These are phyloP conservation scores for Cladophialophora chaetospira DNA, from an alignment of 2,329 filamentous ascomycete genomes.

Conservation along the genomic window DNA sequence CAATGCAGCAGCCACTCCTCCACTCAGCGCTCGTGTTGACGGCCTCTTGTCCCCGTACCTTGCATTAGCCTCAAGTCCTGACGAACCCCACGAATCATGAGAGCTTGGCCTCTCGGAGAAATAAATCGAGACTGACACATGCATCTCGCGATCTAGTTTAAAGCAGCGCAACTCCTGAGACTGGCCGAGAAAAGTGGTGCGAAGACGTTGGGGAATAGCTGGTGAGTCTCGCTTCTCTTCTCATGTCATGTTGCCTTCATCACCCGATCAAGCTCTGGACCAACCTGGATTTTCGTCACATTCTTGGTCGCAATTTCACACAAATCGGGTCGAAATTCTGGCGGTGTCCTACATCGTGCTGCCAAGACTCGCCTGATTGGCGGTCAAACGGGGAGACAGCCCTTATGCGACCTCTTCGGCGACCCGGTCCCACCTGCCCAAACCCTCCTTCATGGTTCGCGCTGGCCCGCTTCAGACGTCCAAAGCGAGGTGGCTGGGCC, in stretches of 20 bases:
- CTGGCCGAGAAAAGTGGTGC: conserved; percentile 84
- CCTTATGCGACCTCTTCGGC: conserved; percentile 27
- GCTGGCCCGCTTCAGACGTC: not conserved
- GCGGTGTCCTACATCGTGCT: conserved; percentile 14
- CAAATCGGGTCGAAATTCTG: conserved; percentile 24
- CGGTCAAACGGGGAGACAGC: conserved; percentile 19
- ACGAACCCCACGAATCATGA: conserved; percentile 28
- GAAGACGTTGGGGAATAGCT: conserved; percentile 91
- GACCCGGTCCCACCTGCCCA: conserved; percentile 20
- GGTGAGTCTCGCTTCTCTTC: conserved; percentile 69
- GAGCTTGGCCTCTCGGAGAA: conserved; percentile 40
- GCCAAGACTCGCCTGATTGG: conserved; percentile 30
- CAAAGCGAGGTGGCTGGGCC: conserved; percentile 25
- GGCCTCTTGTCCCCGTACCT: conserved; percentile 25
- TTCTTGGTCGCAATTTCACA: conserved; percentile 10
- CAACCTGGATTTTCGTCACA: conserved; percentile 2
- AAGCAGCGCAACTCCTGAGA: conserved; percentile 86
- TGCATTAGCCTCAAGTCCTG: conserved; percentile 28
- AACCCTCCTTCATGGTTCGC: conserved; percentile 1
- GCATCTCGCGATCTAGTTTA: conserved; percentile 57
- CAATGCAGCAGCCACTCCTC: conserved; percentile 34
- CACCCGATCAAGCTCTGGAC: conserved; percentile 11
- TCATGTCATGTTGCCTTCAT: conserved; percentile 17
- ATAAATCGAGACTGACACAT: conserved; percentile 47
- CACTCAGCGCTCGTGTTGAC: conserved; percentile 20